These are phyloP conservation scores for Penicillium expansum DNA, from an alignment of 2,329 filamentous ascomycete species.

Conservation along the genomic window DNA sequence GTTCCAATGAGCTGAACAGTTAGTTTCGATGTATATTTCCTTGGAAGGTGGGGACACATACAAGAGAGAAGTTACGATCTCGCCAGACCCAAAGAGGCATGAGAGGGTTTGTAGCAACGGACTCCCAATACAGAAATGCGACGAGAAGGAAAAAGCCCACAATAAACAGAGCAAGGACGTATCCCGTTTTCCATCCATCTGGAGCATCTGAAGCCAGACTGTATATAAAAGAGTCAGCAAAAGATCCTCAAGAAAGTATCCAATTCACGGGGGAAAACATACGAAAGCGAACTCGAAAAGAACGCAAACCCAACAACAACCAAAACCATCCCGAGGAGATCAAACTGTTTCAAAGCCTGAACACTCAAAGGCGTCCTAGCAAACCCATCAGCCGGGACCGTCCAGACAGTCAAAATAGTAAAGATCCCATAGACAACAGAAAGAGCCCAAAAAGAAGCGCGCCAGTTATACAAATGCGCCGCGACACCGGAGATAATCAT, in stretches of 20 bases:
- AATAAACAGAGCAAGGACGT: constrained; percentile 62
- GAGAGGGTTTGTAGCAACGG: constrained; percentile 48
- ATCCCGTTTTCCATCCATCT: constrained; percentile 61
- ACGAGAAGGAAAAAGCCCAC: constrained; percentile 57
- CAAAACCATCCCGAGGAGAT: constrained; percentile 59
- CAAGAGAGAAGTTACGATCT: constrained; percentile 63
- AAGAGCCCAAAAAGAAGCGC: constrained; percentile 61
- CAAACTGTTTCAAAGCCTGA: constrained; percentile 57
- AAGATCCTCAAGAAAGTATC: neutral
- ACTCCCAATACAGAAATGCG: constrained; percentile 63
- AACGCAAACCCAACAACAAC: constrained; percentile 64
- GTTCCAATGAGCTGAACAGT: constrained; percentile 52
- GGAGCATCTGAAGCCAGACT: constrained; percentile 54
- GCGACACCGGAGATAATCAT: constrained; percentile 63
- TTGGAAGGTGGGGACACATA: constrained; percentile 32
- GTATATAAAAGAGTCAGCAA: constrained; percentile 17
- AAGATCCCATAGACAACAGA: constrained; percentile 63
- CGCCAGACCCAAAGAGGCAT: constrained; percentile 57
- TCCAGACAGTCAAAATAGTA: constrained; percentile 58
- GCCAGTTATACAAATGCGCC: constrained; percentile 61
- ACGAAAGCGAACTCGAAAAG: constrained; percentile 62
- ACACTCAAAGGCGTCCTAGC: constrained; percentile 44
- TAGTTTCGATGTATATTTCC: neutral
- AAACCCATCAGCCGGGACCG: constrained; percentile 57
- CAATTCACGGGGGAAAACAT: constrained; percentile 20